These are phyloP conservation scores for Ogataea zsoltii DNA, from an alignment of 805 yeast species.

Conservation along the genomic window DNA sequence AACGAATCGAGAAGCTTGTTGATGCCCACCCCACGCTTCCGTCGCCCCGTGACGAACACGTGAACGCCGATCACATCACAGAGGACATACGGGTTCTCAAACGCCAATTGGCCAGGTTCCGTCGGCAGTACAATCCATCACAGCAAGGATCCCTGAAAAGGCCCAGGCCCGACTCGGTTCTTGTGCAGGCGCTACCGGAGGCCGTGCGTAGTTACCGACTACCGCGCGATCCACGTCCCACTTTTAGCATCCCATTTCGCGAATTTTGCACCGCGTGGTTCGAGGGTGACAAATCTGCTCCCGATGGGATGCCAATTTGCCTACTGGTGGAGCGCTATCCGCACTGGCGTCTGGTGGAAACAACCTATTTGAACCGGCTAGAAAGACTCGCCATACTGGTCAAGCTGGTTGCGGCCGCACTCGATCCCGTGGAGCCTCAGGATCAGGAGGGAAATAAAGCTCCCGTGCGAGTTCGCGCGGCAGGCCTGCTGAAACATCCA, in stretches of 20 bases:
- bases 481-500: too few relatives aligned
- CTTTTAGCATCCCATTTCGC: conserved; percentile 11
- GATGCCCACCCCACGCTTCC: background rate
- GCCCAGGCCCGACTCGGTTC: background rate
- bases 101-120: background rate
- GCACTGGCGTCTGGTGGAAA: conserved; percentile 17
- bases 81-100: background rate
- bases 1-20: background rate
- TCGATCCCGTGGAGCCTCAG: too few relatives aligned
- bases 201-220: conserved; percentile 14
- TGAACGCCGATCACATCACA: background rate
- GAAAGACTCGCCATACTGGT: conserved; percentile 16
- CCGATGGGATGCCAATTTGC: conserved; percentile 12
- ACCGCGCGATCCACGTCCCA: conserved; percentile 19
- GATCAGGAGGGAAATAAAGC: too few relatives aligned
- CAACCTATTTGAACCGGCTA: conserved; percentile 17
- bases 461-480: too few relatives aligned
- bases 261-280: conserved; percentile 21
- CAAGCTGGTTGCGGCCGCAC: conserved; percentile 10
- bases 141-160: background rate
- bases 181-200: conserved; percentile 11
- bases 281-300: conserved; percentile 13
- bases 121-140: background rate
- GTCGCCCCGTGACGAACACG: background rate
- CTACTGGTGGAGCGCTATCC: conserved; percentile 12